A percentile compares a stretch with the other conserved stretches of the same genome.
These are phyloP conservation scores for Novakomyces olei DNA, from an alignment of 805 yeast genomes.

Conservation along the genomic window DNA sequence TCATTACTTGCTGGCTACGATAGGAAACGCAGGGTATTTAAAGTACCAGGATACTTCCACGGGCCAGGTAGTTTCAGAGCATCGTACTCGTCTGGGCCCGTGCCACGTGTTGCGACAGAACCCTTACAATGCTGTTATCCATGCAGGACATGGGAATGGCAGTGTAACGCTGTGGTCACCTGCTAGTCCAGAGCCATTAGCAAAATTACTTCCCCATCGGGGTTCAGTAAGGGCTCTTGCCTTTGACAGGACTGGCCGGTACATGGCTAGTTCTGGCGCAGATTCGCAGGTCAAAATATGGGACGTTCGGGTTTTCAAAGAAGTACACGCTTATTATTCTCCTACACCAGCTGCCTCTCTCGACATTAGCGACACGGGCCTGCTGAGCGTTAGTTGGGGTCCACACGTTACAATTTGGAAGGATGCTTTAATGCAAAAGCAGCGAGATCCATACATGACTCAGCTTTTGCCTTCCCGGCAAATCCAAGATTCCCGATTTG, in stretches of 20 bases:
- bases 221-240: constrained; percentile 80
- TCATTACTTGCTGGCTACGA: constrained; percentile 67
- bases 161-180: constrained; percentile 90
- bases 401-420: constrained; percentile 91
- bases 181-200: constrained; percentile 62
- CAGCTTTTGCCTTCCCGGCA: constrained; percentile 64
- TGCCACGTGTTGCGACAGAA: constrained; percentile 72
- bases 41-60: constrained; percentile 92
- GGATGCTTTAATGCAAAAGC: constrained; percentile 47
- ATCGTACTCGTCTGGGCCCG: constrained; percentile 75
- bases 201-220: constrained; percentile 51
- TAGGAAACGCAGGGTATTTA: constrained; percentile 73
- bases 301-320: constrained; percentile 75
- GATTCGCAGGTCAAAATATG: constrained; percentile 71
- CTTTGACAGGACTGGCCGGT: constrained; percentile 72
- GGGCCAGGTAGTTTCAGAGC: constrained; percentile 63
- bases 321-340: constrained; percentile 34
- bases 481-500: constrained; percentile 45
- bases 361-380: constrained; percentile 68
- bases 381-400: constrained; percentile 82
- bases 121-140: constrained; percentile 89
- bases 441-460: constrained; percentile 74
- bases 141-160: constrained; percentile 83
- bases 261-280: constrained; percentile 83
- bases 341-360: constrained; percentile 74